Evolutionary conservation across 345 rosid genomes (phyloP).

Genomic region (Bruguiera sexangula): DNA sequence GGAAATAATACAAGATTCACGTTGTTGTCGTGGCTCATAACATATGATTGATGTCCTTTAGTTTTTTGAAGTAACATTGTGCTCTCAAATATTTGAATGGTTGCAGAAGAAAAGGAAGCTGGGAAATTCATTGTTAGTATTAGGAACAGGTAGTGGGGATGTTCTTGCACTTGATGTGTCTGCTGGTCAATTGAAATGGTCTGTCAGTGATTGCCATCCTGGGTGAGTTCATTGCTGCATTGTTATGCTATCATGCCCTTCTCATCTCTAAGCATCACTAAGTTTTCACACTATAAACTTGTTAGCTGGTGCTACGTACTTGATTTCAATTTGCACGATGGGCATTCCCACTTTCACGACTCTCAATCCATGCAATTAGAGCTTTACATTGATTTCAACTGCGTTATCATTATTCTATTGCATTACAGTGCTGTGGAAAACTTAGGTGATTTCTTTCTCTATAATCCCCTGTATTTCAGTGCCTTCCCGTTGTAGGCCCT

Average conservation of each 20-base stretch:
- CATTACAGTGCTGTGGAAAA: not conserved
- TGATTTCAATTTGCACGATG: not conserved
- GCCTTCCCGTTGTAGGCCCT: not conserved
- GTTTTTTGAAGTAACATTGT: constrained; percentile 11
- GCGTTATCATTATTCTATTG: too few relatives aligned
- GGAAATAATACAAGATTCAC: not conserved
- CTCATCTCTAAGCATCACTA: not conserved
- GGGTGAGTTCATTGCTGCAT: constrained; percentile 52
- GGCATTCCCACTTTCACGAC: not conserved
- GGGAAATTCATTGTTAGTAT: constrained; percentile 55
- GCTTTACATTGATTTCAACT: too few relatives aligned
- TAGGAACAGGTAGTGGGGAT: constrained; percentile 92
- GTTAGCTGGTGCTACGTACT: not conserved
- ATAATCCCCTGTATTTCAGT: not conserved
- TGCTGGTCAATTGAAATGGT: constrained; percentile 91
- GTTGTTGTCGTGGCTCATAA: not conserved
- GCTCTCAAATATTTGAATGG: not conserved
- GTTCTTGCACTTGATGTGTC: constrained; percentile 89
- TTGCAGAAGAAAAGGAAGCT: constrained; percentile 78
- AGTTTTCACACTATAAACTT: not conserved
- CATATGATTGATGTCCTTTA: not conserved
- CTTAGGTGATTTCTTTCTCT: not conserved
- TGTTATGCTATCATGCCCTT: not conserved
- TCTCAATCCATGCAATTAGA: not conserved
- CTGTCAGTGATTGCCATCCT: constrained; percentile 81